Evolutionary conservation across 2,329 filamentous ascomycete genomes (phyloP).

Genomic region (Beauveria sp.): DNA sequence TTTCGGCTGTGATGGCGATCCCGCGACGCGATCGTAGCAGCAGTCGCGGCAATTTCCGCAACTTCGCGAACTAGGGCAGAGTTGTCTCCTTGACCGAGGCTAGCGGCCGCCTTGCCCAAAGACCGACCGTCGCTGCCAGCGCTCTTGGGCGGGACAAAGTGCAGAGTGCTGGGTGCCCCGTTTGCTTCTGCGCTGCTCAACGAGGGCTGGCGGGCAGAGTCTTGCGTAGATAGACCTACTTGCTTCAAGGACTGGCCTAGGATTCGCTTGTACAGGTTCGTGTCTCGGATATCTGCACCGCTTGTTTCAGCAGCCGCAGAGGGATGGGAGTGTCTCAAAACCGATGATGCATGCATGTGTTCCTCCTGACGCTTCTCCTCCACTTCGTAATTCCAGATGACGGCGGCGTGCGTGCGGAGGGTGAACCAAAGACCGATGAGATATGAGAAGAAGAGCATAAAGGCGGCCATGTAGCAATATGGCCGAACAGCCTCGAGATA

Average conservation of each 20-base stretch:
- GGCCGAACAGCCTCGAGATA: conserved; percentile 86
- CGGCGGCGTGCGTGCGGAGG: conserved; percentile 85
- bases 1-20: conserved; percentile 45
- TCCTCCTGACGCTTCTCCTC: conserved; percentile 68
- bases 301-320: conserved; percentile 39
- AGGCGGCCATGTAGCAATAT: conserved; percentile 83
- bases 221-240: conserved; percentile 56
- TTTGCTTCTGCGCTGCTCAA: conserved; percentile 30
- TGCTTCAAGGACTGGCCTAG: conserved; percentile 84
- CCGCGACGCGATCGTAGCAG: conserved; percentile 76
- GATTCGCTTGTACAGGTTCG: conserved; percentile 86
- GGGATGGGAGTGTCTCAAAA: conserved; percentile 27
- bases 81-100: conserved; percentile 76
- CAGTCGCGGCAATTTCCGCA: conserved; percentile 87
- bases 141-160: conserved; percentile 68
- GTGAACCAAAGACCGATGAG: conserved; percentile 93
- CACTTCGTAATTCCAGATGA: conserved; percentile 86
- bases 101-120: conserved; percentile 47
- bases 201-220: conserved; percentile 33
- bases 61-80: conserved; percentile 75
- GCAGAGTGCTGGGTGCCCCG: conserved; percentile 46
- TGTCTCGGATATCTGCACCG: conserved; percentile 70
- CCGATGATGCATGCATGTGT: conserved; percentile 25
- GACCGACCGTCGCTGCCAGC: conserved; percentile 33
- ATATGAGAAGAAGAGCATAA: conserved; percentile 85